These are phyloP conservation scores for Didymella pinodella DNA, from an alignment of 2,329 filamentous ascomycete species.

Conservation along the genomic window DNA sequence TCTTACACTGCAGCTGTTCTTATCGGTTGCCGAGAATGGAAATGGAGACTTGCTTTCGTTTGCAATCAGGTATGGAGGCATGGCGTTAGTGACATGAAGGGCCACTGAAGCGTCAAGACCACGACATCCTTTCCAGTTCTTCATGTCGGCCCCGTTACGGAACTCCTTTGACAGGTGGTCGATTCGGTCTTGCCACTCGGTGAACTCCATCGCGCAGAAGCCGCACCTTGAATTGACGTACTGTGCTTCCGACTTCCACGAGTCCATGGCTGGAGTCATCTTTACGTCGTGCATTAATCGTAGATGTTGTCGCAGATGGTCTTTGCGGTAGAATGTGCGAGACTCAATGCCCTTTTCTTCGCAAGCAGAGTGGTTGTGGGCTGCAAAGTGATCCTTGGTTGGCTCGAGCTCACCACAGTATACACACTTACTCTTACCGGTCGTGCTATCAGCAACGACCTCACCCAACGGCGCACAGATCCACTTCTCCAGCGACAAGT, in stretches of 20 bases:
- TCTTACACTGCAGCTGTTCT: slow-evolving; percentile 41
- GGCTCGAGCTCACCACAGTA: slow-evolving; percentile 66
- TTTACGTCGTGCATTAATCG: slow-evolving; percentile 69
- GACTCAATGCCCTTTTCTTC: slow-evolving; percentile 71
- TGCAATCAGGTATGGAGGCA: slow-evolving; percentile 62
- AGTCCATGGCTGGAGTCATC: slow-evolving; percentile 69
- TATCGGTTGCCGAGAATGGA: slow-evolving; percentile 57
- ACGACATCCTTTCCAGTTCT: slow-evolving; percentile 63
- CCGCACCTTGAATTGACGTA: slow-evolving; percentile 64
- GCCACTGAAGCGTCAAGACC: slow-evolving; percentile 60
- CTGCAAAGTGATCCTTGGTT: slow-evolving; percentile 63
- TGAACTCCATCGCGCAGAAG: slow-evolving; percentile 59
- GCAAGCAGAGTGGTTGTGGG: slow-evolving; percentile 69
- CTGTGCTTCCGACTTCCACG: slow-evolving; percentile 65
- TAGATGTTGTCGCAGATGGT: slow-evolving; percentile 68
- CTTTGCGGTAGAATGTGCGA: slow-evolving; percentile 69
- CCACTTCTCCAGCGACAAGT: slow-evolving; percentile 52
- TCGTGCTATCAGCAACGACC: slow-evolving; percentile 63
- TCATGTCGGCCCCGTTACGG: slow-evolving; percentile 61
- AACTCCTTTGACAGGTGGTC: slow-evolving; percentile 65
- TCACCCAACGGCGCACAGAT: slow-evolving; percentile 67
- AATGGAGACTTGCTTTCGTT: slow-evolving; percentile 56
- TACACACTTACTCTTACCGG: slow-evolving; percentile 65
- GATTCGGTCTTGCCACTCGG: slow-evolving; percentile 60
- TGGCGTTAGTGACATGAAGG: slow-evolving; percentile 59